Evolutionary conservation across 805 yeast species (phyloP).

Genomic region (Maudiozyma saulgeensis): DNA sequence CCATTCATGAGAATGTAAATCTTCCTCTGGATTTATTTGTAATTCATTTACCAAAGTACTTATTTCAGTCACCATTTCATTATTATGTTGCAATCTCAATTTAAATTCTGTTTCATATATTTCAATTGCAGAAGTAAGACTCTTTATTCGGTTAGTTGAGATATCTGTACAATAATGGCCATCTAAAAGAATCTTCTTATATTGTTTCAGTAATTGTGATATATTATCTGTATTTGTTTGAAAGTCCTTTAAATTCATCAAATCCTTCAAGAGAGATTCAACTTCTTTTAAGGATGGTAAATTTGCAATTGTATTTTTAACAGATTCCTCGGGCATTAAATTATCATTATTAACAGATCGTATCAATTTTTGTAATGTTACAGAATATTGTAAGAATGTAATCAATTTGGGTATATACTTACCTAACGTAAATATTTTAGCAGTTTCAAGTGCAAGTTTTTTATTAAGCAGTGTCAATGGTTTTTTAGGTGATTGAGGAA

Average conservation of each 20-base stretch:
- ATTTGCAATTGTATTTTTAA: slow-evolving; percentile 1
- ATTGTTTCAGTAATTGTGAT: slow-evolving; percentile 13
- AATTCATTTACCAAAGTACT: slow-evolving; percentile 15
- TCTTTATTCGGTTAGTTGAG: slow-evolving; percentile 8
- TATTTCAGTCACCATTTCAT: slow-evolving; percentile 9
- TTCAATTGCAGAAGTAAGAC: slow-evolving; percentile 5
- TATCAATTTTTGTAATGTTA: slow-evolving; percentile 12
- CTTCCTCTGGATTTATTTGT: slow-evolving; percentile 13
- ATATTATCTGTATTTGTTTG: background rate
- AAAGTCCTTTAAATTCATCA: slow-evolving; percentile 4
- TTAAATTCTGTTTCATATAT: slow-evolving; percentile 14
- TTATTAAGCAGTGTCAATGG: slow-evolving; percentile 29
- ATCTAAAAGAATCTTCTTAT: slow-evolving; percentile 15
- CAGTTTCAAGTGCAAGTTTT: slow-evolving; percentile 26
- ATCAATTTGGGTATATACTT: slow-evolving; percentile 25
- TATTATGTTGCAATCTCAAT: slow-evolving; percentile 8
- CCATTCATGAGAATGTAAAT: background rate
- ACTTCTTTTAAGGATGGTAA: slow-evolving; percentile 14
- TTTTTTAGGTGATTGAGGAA: slow-evolving; percentile 27
- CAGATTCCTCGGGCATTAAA: background rate
- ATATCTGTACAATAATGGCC: slow-evolving; percentile 17
- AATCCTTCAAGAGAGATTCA: slow-evolving; percentile 1
- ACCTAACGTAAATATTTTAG: slow-evolving; percentile 25
- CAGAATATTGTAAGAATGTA: slow-evolving; percentile 16
- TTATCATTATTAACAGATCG: slow-evolving; percentile 7